phyloP scores from a whole-genome alignment of 106 monocot genomes.

The Vanilla planifolia region DNA sequence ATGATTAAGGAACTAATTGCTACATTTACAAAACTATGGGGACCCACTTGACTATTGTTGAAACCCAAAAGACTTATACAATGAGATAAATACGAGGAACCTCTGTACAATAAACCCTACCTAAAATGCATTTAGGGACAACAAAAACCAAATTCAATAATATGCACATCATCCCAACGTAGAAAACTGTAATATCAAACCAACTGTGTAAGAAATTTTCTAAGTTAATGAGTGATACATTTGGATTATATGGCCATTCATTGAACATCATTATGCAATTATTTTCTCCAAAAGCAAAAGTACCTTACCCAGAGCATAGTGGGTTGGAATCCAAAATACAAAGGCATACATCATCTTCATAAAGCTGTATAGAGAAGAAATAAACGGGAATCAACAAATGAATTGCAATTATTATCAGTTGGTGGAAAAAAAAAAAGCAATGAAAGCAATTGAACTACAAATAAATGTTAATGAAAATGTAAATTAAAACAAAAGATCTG shows the following conservation, averaged over 20 bases:
- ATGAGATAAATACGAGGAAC: too few species aligned
- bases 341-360: conserved; percentile 88
- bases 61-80: too few species aligned
- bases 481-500: background rate
- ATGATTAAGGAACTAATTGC: too few species aligned
- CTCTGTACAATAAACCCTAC: too few species aligned
- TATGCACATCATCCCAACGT: too few species aligned
- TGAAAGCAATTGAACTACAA: too few species aligned
- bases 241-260: background rate
- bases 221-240: background rate
- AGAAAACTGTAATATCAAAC: too few species aligned
- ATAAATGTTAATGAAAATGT: too few species aligned
- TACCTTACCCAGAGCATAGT: conserved; percentile 66
- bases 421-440: background rate
- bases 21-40: too few species aligned
- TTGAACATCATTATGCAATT: background rate
- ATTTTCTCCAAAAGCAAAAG: conserved; percentile 6
- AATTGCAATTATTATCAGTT: background rate
- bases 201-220: background rate
- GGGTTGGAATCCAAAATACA: conserved; percentile 96
- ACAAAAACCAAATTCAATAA: too few species aligned
- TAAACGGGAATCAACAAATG: conserved; percentile 4
- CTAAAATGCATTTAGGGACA: too few species aligned
- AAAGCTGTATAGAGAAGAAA: conserved; percentile 52
- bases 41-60: too few species aligned